A percentile compares a stretch with the other conserved stretches of the same genome.
phyloP scores from a whole-genome alignment of 768 basidiomycete species.

The Lactarius deliciosus region DNA sequence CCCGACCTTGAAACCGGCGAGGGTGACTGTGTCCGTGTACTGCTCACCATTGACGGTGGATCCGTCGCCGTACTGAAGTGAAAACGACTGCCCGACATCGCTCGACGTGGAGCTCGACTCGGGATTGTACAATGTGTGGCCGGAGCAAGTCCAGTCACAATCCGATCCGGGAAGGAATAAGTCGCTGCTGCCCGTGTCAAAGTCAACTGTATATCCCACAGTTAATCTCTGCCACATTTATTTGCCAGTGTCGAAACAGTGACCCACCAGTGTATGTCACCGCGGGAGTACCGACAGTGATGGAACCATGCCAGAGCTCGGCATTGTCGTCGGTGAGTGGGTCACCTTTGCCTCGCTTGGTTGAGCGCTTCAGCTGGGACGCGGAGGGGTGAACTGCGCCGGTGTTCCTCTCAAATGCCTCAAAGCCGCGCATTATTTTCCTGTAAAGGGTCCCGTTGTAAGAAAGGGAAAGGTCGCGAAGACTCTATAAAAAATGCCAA shows the following conservation, averaged over 20 bases:
- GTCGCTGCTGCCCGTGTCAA: constrained; percentile 40
- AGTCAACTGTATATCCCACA: constrained; percentile 34
- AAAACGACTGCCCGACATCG: constrained; percentile 34
- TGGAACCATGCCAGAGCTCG: constrained; percentile 25
- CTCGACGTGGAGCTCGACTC: constrained; percentile 28
- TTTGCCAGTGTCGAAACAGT: background rate
- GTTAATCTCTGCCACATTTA: background rate
- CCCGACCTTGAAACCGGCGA: constrained; percentile 37
- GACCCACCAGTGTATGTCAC: constrained; percentile 15
- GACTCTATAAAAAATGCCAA: background rate
- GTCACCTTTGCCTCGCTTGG: constrained; percentile 5
- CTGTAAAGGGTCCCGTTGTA: constrained; percentile 2
- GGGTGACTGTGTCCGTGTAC: constrained; percentile 44
- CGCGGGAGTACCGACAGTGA: constrained; percentile 28
- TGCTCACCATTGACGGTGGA: constrained; percentile 40
- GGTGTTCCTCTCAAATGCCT: constrained; percentile 21
- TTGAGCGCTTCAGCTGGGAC: background rate
- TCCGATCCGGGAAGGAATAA: constrained; percentile 38
- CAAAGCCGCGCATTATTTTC: constrained; percentile 23
- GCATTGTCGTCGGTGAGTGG: constrained; percentile 16
- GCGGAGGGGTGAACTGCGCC: constrained; percentile 21
- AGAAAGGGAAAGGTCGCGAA: background rate
- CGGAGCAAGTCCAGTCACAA: constrained; percentile 36
- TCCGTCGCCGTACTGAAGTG: constrained; percentile 42
- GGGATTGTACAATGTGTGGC: constrained; percentile 13